These are phyloP conservation scores for Solanum rostratum DNA, from an alignment of 257 asterid genomes.

Conservation along the genomic window DNA sequence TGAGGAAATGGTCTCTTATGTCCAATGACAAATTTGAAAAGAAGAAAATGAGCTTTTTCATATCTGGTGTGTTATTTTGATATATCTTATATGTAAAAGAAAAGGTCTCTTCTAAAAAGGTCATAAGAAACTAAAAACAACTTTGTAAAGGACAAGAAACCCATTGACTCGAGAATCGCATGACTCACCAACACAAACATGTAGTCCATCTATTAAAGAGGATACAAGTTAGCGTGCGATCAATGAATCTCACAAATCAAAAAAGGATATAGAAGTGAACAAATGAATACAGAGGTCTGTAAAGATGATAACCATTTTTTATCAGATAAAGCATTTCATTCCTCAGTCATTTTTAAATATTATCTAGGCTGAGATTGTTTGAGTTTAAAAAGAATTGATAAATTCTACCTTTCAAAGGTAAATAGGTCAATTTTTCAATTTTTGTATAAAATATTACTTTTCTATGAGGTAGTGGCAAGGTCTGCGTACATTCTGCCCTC, in stretches of 20 bases:
- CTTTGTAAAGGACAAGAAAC: background rate
- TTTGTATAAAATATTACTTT: too few species aligned
- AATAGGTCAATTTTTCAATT: background rate
- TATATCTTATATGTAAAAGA: background rate
- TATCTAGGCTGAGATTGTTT: background rate
- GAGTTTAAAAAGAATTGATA: too few species aligned
- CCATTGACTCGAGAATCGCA: background rate
- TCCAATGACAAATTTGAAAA: background rate
- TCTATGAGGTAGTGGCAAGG: too few species aligned
- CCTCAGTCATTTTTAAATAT: background rate
- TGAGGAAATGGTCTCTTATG: background rate
- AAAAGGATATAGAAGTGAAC: background rate
- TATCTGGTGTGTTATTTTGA: background rate
- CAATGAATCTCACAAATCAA: background rate
- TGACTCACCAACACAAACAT: background rate
- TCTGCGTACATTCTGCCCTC: too few species aligned
- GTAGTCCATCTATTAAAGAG: background rate
- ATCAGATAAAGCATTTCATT: too few species aligned
- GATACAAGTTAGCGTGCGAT: background rate
- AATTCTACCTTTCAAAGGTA: too few species aligned
- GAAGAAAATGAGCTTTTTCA: background rate
- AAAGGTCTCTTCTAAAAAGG: background rate
- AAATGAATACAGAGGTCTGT: background rate
- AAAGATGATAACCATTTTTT: background rate
- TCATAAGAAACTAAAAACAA: background rate